Base-by-base conservation (phyloP, 495 filamentous ascomycete species). In the Hypoxylon trugodes region DNA sequence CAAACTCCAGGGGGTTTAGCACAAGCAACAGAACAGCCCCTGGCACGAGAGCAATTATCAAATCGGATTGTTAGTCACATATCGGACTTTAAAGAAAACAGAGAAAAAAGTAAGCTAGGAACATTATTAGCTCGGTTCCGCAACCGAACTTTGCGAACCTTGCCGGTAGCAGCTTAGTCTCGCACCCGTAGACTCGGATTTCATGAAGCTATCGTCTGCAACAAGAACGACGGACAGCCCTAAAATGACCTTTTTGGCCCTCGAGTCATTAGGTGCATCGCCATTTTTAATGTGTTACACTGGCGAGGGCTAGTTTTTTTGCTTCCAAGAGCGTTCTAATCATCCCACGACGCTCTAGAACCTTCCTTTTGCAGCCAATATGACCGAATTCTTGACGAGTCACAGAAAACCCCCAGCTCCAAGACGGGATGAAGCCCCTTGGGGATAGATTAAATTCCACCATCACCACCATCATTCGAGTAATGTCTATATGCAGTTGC, bases 11-110 rank as follows among this genome's bases (percentile, higher is more conserved):
- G 18, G 9, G 33, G 37, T 35, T 18, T 46, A 33, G 46, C 48
- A 38, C 36, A 32, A 37, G 9, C 15, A 33, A 25, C 15, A 51
- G 51, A 7, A 33, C 12, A 55, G 21, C 24, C 15, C 28, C 46
- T 8, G 18, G 32, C 22, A 37, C 36, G 16, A 6, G 3, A 18
- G 2, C 36, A 16, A 47, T 8, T 16, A 25, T 42, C 56, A 46
- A 66, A 66, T 66, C 52, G 46, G 45, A 36, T 61, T 22, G 22
- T 35, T 57, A 32, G 33, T 66, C 63, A 66, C 58, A 22, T 30
- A 15, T 56, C 33, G 45, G 32, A 38, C 25, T 43, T 41, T n/a
- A n/a, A n/a, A n/a, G n/a, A n/a, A 36, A 9, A 41, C 10, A 21
- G 37, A n/a, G 10, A 26, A 45, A 4, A 15, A 1, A 3, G 6